Conservation (phyloP, 208 protist genomes). For the Acanthamoeba triangularis region DNA sequence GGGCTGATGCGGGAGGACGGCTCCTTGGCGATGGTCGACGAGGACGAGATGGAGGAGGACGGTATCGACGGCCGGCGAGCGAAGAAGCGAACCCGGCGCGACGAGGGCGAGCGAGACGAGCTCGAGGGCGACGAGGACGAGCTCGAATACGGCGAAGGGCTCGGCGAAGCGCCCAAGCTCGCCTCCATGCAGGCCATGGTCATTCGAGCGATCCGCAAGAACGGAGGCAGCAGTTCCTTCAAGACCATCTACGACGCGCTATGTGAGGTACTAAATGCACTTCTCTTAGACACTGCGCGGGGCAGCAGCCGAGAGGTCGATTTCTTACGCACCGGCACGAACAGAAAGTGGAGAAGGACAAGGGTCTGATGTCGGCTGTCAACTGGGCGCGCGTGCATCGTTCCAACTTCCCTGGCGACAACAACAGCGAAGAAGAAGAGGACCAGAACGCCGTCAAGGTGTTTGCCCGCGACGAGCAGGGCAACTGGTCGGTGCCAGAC, state of each 20-base stretch:
- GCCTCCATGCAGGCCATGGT: slow-evolving; percentile 52
- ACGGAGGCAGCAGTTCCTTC: slow-evolving; percentile 60
- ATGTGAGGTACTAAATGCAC: neutral
- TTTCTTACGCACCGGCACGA: neutral
- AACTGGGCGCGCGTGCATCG: slow-evolving; percentile 65
- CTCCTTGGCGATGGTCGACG: neutral
- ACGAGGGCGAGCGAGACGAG: neutral
- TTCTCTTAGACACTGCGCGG: neutral
- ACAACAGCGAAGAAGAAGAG: slow-evolving; percentile 1
- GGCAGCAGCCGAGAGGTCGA: neutral
- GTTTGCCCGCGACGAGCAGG: neutral
- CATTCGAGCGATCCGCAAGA: slow-evolving; percentile 50
- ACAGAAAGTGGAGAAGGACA: slow-evolving; percentile 66
- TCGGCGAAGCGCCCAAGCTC: slow-evolving; percentile 32
- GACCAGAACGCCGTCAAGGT: neutral
- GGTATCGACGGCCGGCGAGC: neutral
- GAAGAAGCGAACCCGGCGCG: neutral
- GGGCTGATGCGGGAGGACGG: neutral
- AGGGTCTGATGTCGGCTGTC: slow-evolving; percentile 48
- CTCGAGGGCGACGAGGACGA: slow-evolving; percentile 11
- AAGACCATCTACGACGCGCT: slow-evolving; percentile 33
- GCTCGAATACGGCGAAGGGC: slow-evolving; percentile 35
- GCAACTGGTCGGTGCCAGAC: neutral
- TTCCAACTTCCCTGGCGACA: slow-evolving; percentile 11
- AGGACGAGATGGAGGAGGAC: neutral